A percentile compares a stretch with the other conserved stretches of the same genome.
These are phyloP conservation scores for Leccinum fuscescens DNA, from an alignment of 1,284 basidiomycete species.

Conservation along the genomic window DNA sequence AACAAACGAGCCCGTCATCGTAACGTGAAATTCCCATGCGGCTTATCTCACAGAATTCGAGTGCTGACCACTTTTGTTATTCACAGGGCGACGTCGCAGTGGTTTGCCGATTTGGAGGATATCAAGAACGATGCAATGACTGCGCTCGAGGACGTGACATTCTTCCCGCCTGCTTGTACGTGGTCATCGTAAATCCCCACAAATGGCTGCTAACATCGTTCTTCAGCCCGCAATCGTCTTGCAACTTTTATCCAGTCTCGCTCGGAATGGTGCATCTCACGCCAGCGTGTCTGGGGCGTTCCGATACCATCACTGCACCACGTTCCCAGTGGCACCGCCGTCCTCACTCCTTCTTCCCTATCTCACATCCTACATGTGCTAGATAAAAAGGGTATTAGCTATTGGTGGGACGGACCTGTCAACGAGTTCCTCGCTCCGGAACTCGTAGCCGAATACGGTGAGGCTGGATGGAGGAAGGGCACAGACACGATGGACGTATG, in stretches of 20 bases:
- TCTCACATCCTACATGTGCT: conserved; percentile 79
- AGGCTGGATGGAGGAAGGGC: conserved; percentile 66
- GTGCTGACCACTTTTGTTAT: conserved; percentile 10
- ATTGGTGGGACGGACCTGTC: conserved; percentile 92
- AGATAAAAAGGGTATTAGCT: conserved; percentile 66
- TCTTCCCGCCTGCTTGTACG: conserved; percentile 75
- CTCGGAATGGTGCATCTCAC: conserved; percentile 99
- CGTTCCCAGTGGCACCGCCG: conserved; percentile 56
- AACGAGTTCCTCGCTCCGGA: conserved; percentile 78
- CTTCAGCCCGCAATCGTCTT: conserved; percentile 77
- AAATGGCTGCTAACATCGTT: conserved; percentile 8
- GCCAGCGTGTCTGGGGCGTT: conserved; percentile 97
- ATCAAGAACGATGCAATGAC: conserved; percentile 78
- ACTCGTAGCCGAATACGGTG: conserved; percentile 45
- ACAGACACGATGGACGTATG: conserved; percentile 98
- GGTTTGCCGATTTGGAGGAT: conserved; percentile 90
- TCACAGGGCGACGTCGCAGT: conserved; percentile 90
- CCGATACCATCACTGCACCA: conserved; percentile 92
- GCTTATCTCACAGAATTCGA: background rate
- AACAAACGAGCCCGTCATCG: conserved; percentile 89
- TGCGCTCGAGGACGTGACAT: conserved; percentile 73
- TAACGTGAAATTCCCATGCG: conserved; percentile 54
- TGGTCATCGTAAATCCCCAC: background rate
- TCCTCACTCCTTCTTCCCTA: conserved; percentile 71
- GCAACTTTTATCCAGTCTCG: conserved; percentile 84